These are phyloP conservation scores for Bonnemaisonia californica DNA, from an alignment of 31 red algal species.

Conservation along the genomic window DNA sequence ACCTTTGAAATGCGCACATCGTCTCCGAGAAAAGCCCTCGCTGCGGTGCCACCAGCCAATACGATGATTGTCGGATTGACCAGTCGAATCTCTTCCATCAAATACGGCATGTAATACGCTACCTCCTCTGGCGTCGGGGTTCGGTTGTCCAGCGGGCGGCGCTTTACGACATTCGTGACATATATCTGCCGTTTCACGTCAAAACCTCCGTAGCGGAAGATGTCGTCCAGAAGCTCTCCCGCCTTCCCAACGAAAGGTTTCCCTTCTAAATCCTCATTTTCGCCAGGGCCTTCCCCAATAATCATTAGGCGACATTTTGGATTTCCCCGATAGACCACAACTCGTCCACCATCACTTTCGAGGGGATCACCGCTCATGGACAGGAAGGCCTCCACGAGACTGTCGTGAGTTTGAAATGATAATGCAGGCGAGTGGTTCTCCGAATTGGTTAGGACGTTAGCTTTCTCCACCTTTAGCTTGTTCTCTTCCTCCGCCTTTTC, in stretches of 20 bases:
- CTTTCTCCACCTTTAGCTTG: no score
- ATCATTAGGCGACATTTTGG: slow-evolving; percentile 56
- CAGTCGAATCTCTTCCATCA: slow-evolving; percentile 59
- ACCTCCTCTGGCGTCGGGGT: slow-evolving; percentile 53
- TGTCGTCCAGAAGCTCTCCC: slow-evolving; percentile 64
- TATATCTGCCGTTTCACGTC: slow-evolving; percentile 58
- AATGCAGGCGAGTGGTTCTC: no score
- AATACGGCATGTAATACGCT: slow-evolving; percentile 42
- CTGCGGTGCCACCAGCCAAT: slow-evolving; percentile 41
- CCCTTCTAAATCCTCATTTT: slow-evolving; percentile 53
- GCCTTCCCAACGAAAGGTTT: slow-evolving; percentile 65
- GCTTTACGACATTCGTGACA: slow-evolving; percentile 74
- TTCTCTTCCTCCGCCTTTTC: no score
- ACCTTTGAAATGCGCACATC: slow-evolving; percentile 32
- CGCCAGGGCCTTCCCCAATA: slow-evolving; percentile 70
- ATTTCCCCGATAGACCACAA: slow-evolving; percentile 53
- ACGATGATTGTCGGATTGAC: slow-evolving; percentile 47
- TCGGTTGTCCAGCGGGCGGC: slow-evolving; percentile 46
- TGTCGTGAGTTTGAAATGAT: slow-evolving; percentile 37
- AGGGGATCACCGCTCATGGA: slow-evolving; percentile 36
- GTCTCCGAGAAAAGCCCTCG: slow-evolving; percentile 38
- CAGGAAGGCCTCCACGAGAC: slow-evolving; percentile 24
- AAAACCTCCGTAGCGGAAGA: slow-evolving; percentile 57
- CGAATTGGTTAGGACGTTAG: no score
- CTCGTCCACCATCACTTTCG: slow-evolving; percentile 50